These are phyloP conservation scores for Pythium rhizo-oryzae DNA, from an alignment of 352 stramenopile genomes.

Conservation along the genomic window DNA sequence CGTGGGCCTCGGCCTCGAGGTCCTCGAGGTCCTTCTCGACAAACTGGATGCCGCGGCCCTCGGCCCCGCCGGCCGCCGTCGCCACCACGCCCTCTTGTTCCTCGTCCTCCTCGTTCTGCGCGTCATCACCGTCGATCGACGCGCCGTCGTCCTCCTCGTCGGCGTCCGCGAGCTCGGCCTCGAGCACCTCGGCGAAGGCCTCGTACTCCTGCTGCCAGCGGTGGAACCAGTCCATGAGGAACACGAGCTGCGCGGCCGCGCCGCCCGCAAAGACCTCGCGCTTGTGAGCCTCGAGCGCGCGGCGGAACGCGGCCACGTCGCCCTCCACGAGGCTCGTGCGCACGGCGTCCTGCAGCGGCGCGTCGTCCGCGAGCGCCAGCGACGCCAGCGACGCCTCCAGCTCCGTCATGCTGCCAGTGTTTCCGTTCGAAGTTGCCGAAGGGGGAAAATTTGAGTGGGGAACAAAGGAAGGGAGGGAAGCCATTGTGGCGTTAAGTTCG, in stretches of 20 bases:
- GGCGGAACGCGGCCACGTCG: slow-evolving; percentile 53
- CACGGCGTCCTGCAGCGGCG: slow-evolving; percentile 52
- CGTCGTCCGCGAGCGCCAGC: slow-evolving; percentile 42
- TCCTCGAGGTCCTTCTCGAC: slow-evolving; percentile 72
- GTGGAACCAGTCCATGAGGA: slow-evolving; percentile 87
- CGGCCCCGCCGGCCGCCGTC: slow-evolving; percentile 7
- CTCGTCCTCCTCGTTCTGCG: slow-evolving; percentile 20
- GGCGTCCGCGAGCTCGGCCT: slow-evolving; percentile 51
- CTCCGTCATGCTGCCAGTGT: neutral
- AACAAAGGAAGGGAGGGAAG: neutral
- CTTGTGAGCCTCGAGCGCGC: slow-evolving; percentile 31
- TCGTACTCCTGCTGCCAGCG: slow-evolving; percentile 89
- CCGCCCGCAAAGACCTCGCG: slow-evolving; percentile 24
- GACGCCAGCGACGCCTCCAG: slow-evolving; percentile 41
- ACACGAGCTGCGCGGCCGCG: slow-evolving; percentile 50
- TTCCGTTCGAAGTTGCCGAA: neutral
- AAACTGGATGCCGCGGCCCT: slow-evolving; percentile 25
- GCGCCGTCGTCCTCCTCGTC: slow-evolving; percentile 27
- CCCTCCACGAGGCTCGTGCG: slow-evolving; percentile 57
- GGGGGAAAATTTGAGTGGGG: neutral
- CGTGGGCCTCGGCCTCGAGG: slow-evolving; percentile 68
- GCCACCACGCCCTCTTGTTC: slow-evolving; percentile 1
- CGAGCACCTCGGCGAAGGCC: slow-evolving; percentile 71
- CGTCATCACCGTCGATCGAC: slow-evolving; percentile 25
- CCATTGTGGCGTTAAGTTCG: slow-evolving; percentile 5